phyloP scores from a whole-genome alignment of 805 yeast species.

The Metschnikowia dekortorum region DNA sequence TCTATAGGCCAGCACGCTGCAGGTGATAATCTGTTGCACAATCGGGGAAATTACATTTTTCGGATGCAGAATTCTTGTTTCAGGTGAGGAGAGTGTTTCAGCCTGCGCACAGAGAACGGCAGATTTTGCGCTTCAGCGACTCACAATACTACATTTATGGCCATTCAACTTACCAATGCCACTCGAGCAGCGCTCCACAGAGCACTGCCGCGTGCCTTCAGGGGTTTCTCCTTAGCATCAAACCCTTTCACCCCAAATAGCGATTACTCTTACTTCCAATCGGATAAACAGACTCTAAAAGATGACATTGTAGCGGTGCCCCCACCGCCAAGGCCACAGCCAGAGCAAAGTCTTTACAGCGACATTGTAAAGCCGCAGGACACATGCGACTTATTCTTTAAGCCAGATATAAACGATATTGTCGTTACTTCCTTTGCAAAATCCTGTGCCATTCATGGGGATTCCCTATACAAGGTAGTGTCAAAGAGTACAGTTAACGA shows the following conservation, averaged over 20 bases:
- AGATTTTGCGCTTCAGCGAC: constrained; percentile 1
- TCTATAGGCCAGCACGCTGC: background rate
- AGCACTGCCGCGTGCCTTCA: background rate
- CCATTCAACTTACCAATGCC: background rate
- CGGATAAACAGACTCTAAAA: constrained; percentile 25
- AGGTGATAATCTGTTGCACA: background rate
- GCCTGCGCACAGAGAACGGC: constrained; percentile 1
- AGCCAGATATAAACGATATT: constrained; percentile 26
- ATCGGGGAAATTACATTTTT: background rate
- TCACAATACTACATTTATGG: background rate
- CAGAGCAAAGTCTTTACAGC: constrained; percentile 8
- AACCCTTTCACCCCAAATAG: constrained; percentile 26
- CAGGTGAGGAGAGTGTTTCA: constrained; percentile 2
- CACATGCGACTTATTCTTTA: constrained; percentile 30
- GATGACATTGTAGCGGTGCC: constrained; percentile 35
- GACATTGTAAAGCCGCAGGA: constrained; percentile 33
- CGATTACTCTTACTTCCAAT: constrained; percentile 23
- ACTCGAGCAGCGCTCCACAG: background rate
- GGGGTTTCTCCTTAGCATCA: background rate
- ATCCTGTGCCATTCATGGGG: constrained; percentile 28
- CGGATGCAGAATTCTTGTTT: constrained; percentile 1
- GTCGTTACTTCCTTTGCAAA: constrained; percentile 27
- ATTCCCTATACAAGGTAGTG: constrained; percentile 19
- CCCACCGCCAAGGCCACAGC: constrained; percentile 18
- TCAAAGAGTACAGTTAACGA: constrained; percentile 10